A percentile compares a stretch with the other conserved stretches of the same genome.
These are phyloP conservation scores for Jimgerdemannia flammicorona DNA, from an alignment of 192 early-diverging fungal species.

Conservation along the genomic window DNA sequence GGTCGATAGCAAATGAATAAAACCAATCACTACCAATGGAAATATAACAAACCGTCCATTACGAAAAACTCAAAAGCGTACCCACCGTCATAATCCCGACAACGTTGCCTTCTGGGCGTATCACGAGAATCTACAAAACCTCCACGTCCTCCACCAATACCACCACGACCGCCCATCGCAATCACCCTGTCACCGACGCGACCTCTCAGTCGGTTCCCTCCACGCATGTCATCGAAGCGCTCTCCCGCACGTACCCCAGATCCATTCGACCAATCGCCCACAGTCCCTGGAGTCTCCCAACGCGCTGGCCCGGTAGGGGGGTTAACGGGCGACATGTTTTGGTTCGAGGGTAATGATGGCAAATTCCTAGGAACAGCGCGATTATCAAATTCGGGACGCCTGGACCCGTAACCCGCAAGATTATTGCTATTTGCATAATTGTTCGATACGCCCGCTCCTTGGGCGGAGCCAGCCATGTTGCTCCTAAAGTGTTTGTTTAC, in stretches of 20 bases:
- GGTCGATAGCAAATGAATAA: no score
- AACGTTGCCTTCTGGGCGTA: conserved; percentile 40
- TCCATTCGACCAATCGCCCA: conserved; percentile 7
- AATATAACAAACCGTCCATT: no score
- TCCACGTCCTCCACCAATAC: conserved; percentile 31
- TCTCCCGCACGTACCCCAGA: conserved; percentile 10
- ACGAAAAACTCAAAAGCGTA: background rate
- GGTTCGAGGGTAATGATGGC: conserved; percentile 2
- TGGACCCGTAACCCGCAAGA: conserved; percentile 4
- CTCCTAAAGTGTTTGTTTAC: conserved; percentile 19
- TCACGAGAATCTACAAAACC: conserved; percentile 26
- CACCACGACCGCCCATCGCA: conserved; percentile 21
- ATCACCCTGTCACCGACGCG: conserved; percentile 1
- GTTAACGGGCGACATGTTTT: background rate
- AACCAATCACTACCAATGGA: no score
- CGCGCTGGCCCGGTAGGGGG: conserved; percentile 12
- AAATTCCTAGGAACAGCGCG: conserved; percentile 8
- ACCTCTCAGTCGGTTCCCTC: background rate
- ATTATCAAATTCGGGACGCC: conserved; percentile 11
- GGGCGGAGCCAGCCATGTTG: conserved; percentile 6
- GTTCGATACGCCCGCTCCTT: conserved; percentile 1
- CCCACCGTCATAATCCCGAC: conserved; percentile 77
- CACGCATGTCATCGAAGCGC: conserved; percentile 22
- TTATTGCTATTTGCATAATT: conserved; percentile 10
- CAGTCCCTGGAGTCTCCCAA: conserved; percentile 16